A percentile compares a stretch with the other conserved stretches of the same genome.
These are phyloP conservation scores for Sphaerostilbella broomeana DNA, from an alignment of 2,329 filamentous ascomycete species.

Conservation along the genomic window DNA sequence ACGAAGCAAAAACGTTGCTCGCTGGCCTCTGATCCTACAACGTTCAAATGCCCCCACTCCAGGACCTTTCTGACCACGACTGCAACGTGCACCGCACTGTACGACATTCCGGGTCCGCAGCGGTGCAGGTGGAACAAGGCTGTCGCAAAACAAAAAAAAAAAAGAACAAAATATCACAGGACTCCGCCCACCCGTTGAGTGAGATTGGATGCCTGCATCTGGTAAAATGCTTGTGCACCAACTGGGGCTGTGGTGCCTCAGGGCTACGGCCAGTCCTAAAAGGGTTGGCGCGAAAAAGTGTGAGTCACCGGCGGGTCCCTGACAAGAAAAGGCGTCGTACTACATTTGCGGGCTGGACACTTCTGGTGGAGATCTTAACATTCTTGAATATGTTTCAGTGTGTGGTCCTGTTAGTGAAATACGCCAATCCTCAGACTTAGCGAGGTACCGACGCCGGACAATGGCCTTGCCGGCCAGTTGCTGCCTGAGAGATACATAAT, in stretches of 20 bases:
- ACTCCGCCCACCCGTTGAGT: too few species aligned
- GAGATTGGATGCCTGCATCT: slow-evolving; percentile 1
- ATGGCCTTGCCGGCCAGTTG: slow-evolving; percentile 24
- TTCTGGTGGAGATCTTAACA: too few species aligned
- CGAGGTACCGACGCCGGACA: slow-evolving; percentile 15
- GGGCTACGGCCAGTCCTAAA: slow-evolving; percentile 23
- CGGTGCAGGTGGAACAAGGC: too few species aligned
- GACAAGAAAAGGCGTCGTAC: slow-evolving; percentile 23
- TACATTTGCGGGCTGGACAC: too few species aligned
- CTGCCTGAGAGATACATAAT: slow-evolving; percentile 45
- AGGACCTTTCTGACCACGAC: too few species aligned
- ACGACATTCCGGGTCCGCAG: too few species aligned
- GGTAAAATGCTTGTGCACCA: slow-evolving; percentile 7
- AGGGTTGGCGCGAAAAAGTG: slow-evolving; percentile 25
- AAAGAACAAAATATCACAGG: slow-evolving; percentile 1
- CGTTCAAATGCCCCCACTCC: too few species aligned
- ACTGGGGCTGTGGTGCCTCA: slow-evolving; percentile 12
- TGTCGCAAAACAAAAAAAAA: not conserved
- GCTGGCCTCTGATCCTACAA: too few species aligned
- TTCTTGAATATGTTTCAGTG: slow-evolving; percentile 2
- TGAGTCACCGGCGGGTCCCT: slow-evolving; percentile 30
- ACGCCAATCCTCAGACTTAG: not conserved
- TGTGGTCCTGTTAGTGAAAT: slow-evolving; percentile 7
- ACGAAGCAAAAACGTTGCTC: too few species aligned
- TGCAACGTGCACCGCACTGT: too few species aligned